Evolutionary conservation across 1,284 basidiomycete species (phyloP), one percentile per base, ranked within the genome.

Genomic region (Cutaneotrichosporon dermatis): DNA sequence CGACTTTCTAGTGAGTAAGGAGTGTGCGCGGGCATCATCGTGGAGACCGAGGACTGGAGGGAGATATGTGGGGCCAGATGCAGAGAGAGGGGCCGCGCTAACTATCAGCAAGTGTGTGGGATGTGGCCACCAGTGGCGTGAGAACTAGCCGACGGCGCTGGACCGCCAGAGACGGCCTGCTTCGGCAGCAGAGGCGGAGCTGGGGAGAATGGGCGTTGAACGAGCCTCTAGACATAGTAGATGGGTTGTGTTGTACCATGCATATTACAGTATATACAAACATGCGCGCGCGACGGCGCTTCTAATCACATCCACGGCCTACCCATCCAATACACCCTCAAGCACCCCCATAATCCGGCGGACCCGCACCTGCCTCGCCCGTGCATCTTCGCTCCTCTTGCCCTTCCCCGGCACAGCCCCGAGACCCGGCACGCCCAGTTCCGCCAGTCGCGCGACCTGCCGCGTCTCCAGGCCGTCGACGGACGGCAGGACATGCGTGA

Each of bases 1-100:
- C 93, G 7, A 96, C 90, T 0, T 96, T 93, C 90, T 82, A 79
- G 90, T 85, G 60, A 67, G 76, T 68, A 37, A n/a, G 3, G 9
- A 5, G 10, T 12, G 10, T 25, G 25, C 25, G 25, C 25, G 25
- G 25, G 25, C 25, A 25, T 25, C 25, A 25, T 25, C 25, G 25
- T n/a, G n/a, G n/a, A n/a, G n/a, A n/a, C n/a, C 25, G 25, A 25
- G 25, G 25, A 25, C n/a, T n/a, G n/a, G n/a, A n/a, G n/a, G n/a
- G n/a, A n/a, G n/a, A n/a, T n/a, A n/a, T n/a, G n/a, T n/a, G n/a
- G n/a, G n/a, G n/a, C n/a, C 46, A 4, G 15, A 48, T n/a, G 43
- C 37, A 39, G 39, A 40, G 39, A 12, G 34, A 12, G 11, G 7
- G 13, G 9, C n/a, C n/a, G 11, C 34, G 51, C 53, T 55, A 34